A percentile compares a stretch with the other conserved stretches of the same genome.
Evolutionary conservation across 495 filamentous ascomycete species (phyloP).

Genomic region (Aspergillus panamensis): DNA sequence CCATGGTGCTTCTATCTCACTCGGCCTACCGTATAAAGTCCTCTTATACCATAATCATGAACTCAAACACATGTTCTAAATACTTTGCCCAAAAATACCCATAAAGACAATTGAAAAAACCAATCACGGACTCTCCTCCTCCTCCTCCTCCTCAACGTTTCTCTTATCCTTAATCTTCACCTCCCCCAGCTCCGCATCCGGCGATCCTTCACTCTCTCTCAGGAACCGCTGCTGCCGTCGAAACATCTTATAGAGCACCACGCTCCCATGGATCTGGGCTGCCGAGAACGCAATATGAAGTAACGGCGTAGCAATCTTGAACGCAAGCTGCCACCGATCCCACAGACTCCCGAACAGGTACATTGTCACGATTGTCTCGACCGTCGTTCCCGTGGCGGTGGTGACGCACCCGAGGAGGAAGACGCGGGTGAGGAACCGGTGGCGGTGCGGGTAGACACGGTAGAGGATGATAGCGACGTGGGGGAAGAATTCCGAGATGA

Average conservation of each 20-base stretch:
- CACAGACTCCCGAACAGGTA: conserved; percentile 48
- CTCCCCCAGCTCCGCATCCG: not conserved
- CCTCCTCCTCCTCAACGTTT: no score
- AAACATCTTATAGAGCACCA: conserved; percentile 45
- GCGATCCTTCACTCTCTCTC: conserved; percentile 4
- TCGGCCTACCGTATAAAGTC: no score
- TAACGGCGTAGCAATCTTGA: conserved; percentile 48
- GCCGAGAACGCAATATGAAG: conserved; percentile 45
- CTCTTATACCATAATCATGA: no score
- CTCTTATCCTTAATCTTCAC: not conserved
- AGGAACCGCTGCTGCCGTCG: conserved; percentile 29
- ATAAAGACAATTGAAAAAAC: no score
- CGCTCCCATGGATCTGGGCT: conserved; percentile 44
- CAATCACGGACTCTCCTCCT: not conserved
- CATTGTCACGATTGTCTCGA: conserved; percentile 48
- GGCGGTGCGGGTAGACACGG: conserved; percentile 37
- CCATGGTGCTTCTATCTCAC: no score
- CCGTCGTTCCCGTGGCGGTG: conserved; percentile 40
- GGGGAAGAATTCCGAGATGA: conserved; percentile 48
- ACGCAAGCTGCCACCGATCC: conserved; percentile 43
- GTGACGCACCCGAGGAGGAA: conserved; percentile 38
- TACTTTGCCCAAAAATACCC: no score
- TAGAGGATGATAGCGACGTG: conserved; percentile 50
- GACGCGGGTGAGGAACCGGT: conserved; percentile 40
- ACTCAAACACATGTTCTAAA: no score